Evolutionary conservation across 257 asterid genomes (phyloP).

Genomic region (Solanum bukasovii): DNA sequence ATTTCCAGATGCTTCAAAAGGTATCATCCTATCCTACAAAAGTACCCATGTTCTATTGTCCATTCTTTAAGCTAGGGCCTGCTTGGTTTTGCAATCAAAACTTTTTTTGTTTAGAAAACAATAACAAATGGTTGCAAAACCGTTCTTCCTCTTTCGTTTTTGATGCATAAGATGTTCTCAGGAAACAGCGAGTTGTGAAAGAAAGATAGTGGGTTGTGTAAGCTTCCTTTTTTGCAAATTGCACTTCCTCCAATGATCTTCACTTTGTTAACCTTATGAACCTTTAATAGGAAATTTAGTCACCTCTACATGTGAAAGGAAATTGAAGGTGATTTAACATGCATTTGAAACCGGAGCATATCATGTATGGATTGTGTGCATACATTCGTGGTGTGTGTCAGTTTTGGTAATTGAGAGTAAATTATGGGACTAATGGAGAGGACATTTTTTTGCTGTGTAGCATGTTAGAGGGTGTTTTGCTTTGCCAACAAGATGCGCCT

Average conservation of each 20-base stretch:
- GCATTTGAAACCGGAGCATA: neutral
- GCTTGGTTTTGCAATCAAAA: neutral
- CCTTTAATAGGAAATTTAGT: neutral
- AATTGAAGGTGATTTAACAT: neutral
- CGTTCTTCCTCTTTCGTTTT: neutral
- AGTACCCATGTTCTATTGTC: neutral
- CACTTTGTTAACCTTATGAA: neutral
- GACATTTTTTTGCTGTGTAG: no score
- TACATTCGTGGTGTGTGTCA: neutral
- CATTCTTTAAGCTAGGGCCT: neutral
- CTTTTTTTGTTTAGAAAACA: neutral
- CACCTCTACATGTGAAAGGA: neutral
- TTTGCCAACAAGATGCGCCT: neutral
- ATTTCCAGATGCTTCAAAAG: conserved; percentile 62
- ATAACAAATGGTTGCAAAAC: neutral
- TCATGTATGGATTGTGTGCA: neutral
- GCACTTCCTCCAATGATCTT: neutral
- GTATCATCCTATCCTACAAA: conserved; percentile 19
- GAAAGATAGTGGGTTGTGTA: neutral
- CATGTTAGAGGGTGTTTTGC: neutral
- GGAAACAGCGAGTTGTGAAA: neutral
- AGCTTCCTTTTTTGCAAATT: neutral
- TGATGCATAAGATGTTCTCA: neutral
- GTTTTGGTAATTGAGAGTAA: neutral
- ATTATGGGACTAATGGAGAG: neutral